Evolutionary conservation across 495 filamentous ascomycete genomes (phyloP).

Genomic region (Neurospora sublineolata): DNA sequence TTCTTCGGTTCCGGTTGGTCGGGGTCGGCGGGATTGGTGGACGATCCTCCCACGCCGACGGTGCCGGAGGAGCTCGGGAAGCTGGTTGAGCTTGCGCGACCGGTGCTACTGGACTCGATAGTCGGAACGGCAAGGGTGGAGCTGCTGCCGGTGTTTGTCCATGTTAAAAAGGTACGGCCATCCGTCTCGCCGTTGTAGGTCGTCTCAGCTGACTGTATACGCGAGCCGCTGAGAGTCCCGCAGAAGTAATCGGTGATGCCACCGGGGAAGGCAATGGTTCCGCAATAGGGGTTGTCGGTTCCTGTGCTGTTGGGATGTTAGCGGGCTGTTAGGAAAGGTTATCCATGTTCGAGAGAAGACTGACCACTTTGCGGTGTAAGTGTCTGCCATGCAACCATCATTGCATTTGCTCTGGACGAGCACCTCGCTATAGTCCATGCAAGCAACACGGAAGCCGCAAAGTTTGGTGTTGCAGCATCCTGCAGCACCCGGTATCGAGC

Average conservation of each 20-base stretch:
- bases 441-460: slow-evolving; percentile 21
- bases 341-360: slow-evolving; percentile 1
- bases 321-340: not conserved
- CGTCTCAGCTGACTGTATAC: slow-evolving; percentile 22
- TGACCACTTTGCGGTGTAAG: slow-evolving; percentile 30
- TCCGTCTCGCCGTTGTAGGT: slow-evolving; percentile 24
- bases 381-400: slow-evolving; percentile 22
- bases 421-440: slow-evolving; percentile 19
- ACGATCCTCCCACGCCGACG: not conserved
- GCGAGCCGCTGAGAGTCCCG: slow-evolving; percentile 14
- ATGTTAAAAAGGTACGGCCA: slow-evolving; percentile 13
- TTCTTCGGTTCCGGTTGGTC: not conserved
- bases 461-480: slow-evolving; percentile 23
- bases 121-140: not conserved
- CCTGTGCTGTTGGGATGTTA: slow-evolving; percentile 15
- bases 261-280: slow-evolving; percentile 24
- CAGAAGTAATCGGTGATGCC: slow-evolving; percentile 32
- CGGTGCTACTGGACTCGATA: slow-evolving; percentile 1
- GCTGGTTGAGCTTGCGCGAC: not conserved
- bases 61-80: not conserved
- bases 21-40: not conserved
- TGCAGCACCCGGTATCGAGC: slow-evolving; percentile 18
- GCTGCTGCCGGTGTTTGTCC: not conserved
- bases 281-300: slow-evolving; percentile 19
- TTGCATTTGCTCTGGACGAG: slow-evolving; percentile 19